Evolutionary conservation across 805 yeast genomes (phyloP), one percentile per base, ranked within the genome.

Genomic region (Phaffomyces opuntiae): DNA sequence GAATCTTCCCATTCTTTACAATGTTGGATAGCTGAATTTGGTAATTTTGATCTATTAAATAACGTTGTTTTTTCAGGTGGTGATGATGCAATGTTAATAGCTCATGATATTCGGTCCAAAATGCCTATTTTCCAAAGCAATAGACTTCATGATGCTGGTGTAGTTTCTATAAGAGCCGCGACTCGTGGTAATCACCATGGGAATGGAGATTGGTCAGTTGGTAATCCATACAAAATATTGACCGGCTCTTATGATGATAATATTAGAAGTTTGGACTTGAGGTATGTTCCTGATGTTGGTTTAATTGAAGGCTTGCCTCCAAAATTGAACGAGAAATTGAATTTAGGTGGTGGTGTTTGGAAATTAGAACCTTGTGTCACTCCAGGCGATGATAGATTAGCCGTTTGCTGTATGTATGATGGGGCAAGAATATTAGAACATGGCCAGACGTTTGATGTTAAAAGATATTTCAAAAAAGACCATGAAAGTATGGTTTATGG

Each of bases 401-500:
- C 91, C 42, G 80, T 82, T 0, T 90, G 97, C 61, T 88, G 96
- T 59, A 93, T 93, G 98, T 91, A 91, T 59, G 89, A 87, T 53
- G 99, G 99, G 16, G 96, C 96, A 2, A 72, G 89, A 47, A 68
- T 90, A 0, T 61, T 90, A 1, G 61, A 61, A 13, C 57, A 72
- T n/a, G 54, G 58, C 21, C 58, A 53, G 3, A 50, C 52, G 1
- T 55, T 65, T 1, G 44, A 47, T 9, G 62, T 75, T 44, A 58
- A 62, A 3, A 67, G 68, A 25, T 74, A 72, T 46, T 75, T 77
- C 59, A 82, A 81, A 56, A 72, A 74, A 12, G 85, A 83, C 29
- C 98, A 91, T 60, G 81, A 80, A 42, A 87, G 96, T 49, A 91
- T 93, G 88, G 90, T 91, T 45, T 91, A 91, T 58, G 99, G 98